Conservation (phyloP, 345 rosid species). For the Boechera divaricarpa region DNA sequence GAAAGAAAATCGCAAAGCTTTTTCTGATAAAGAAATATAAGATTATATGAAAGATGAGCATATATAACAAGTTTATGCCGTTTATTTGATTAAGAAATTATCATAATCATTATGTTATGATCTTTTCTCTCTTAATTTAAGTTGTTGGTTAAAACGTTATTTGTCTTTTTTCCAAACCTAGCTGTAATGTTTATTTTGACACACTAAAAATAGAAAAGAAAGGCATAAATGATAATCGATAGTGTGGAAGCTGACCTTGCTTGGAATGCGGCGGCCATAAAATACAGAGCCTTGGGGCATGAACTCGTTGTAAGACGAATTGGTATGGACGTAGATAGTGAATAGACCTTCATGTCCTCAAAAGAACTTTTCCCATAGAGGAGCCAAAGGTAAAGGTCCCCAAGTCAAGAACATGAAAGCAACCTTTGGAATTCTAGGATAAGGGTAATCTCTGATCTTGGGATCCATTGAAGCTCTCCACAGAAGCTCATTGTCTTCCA, state of each 20-base stretch:
- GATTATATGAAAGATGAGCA: background rate
- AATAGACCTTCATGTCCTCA: conserved; percentile 61
- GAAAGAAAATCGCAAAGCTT: no score
- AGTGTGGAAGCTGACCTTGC: conserved; percentile 59
- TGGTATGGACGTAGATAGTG: conserved; percentile 68
- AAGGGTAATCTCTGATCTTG: conserved; percentile 47
- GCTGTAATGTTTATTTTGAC: no score
- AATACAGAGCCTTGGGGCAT: conserved; percentile 61
- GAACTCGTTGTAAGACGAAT: conserved; percentile 55
- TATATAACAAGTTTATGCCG: background rate
- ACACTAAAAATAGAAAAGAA: no score
- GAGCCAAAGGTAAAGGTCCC: conserved; percentile 76
- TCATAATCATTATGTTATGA: conserved; percentile 1
- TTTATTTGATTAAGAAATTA: background rate
- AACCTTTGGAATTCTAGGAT: conserved; percentile 64
- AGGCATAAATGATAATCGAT: background rate
- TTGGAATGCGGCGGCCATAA: conserved; percentile 67
- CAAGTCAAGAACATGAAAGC: conserved; percentile 88
- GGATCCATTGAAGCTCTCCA: conserved; percentile 79
- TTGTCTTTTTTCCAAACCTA: background rate
- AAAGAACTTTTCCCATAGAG: conserved; percentile 86
- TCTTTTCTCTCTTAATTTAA: background rate
- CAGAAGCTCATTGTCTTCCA: conserved; percentile 69
- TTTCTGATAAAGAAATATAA: background rate
- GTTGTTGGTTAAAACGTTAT: background rate